phyloP scores from a whole-genome alignment of 2,329 filamentous ascomycete genomes.

The Botrytis sinoallii region DNA sequence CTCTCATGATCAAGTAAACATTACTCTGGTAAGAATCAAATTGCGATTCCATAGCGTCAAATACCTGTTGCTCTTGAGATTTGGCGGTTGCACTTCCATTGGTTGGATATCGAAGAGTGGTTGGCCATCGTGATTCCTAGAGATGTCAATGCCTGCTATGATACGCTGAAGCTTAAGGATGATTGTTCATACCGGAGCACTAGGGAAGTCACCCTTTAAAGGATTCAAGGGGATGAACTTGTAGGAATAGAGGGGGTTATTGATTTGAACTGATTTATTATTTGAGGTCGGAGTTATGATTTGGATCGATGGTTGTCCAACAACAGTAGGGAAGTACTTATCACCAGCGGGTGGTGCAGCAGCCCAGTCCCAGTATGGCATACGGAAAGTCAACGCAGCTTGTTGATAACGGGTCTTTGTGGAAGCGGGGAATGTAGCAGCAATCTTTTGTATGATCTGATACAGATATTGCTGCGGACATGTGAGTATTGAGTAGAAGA shows the following conservation, averaged over 20 bases:
- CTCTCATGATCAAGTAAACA: constrained; percentile 31
- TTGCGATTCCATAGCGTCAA: constrained; percentile 27
- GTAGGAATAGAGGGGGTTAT: constrained; percentile 61
- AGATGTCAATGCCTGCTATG: background rate
- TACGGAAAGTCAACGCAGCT: constrained; percentile 42
- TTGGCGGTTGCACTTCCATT: constrained; percentile 23
- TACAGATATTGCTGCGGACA: constrained; percentile 50
- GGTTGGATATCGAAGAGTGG: constrained; percentile 30
- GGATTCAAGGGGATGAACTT: constrained; percentile 54
- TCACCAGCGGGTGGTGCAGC: constrained; percentile 38
- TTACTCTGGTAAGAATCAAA: constrained; percentile 28
- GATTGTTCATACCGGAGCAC: constrained; percentile 18
- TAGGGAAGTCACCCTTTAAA: constrained; percentile 24
- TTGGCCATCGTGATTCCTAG: constrained; percentile 28
- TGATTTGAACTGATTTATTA: constrained; percentile 57
- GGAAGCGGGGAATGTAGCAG: constrained; percentile 47
- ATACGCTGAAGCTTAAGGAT: background rate
- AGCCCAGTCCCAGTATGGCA: constrained; percentile 52
- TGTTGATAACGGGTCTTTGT: constrained; percentile 46
- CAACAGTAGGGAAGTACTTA: constrained; percentile 43
- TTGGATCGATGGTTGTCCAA: constrained; percentile 25
- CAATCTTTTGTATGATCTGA: constrained; percentile 45
- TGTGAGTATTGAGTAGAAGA: background rate
- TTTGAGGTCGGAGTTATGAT: constrained; percentile 30
- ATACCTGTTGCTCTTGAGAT: constrained; percentile 28